Evolutionary conservation across 2,329 filamentous ascomycete genomes (phyloP), one percentile per base, ranked within the genome.

Genomic region (Talaromyces albobiverticillius): DNA sequence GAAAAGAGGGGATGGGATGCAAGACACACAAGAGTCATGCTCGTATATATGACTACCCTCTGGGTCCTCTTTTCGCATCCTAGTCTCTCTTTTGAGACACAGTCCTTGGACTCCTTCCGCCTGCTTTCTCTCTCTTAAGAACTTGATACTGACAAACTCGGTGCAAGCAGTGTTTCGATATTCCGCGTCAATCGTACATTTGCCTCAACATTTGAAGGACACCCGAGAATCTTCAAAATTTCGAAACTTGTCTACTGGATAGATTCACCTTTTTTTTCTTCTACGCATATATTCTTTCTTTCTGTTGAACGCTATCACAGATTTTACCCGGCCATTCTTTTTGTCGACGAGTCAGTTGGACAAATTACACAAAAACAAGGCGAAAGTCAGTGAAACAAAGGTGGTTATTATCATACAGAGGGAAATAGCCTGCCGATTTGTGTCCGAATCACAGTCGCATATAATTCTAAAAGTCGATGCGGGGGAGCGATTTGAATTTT

Each of bases 241-340:
- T 40, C 20, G 11, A 26, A 38, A 42, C 34, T 51, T 51, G 47
- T 55, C 47, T 55, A 55, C 53, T 51, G 53, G 53, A 55, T 55
- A 55, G 53, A 51, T 51, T 51, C 31, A 22, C 50, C 8, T 45
- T 34, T 46, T 46, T 34, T 25, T 34, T 51, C 26, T 10, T 46
- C 36, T n/a, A 36, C 53, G 48, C 53, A 55, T 34, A 55, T 51
- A 51, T 56, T 50, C 23, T 26, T 32, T 29, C 43, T 36, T 22
- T 45, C 32, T 36, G 38, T 46, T 46, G 34, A 53, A 40, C 38
- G 45, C 43, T 38, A 36, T 4, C 49, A 16, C 42, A 32, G 18
- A 41, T 16, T 25, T 11, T 32, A 26, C 16, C 36, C 32, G 31
- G 38, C 34, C 29, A 26, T 36, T 26, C 34, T 32, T 38, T 47